These are phyloP conservation scores for Myriosclerotinia duriaeana DNA, from an alignment of 2,329 filamentous ascomycete species.

Conservation along the genomic window DNA sequence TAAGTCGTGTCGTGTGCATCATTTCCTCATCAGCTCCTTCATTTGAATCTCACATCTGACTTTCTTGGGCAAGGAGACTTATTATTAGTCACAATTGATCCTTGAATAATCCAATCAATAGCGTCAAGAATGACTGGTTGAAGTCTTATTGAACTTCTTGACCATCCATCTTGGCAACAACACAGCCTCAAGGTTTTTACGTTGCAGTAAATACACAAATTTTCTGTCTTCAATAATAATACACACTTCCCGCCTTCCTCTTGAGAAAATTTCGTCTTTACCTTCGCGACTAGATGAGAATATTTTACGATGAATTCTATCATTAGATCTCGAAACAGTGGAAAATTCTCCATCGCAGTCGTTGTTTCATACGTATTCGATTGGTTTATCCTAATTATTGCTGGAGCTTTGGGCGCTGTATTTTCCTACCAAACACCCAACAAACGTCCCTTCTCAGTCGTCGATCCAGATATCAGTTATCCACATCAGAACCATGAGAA, in stretches of 20 bases:
- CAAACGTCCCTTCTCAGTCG: conserved; percentile 68
- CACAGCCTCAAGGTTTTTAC: conserved; percentile 12
- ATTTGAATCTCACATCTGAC: not conserved
- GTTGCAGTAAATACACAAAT: not conserved
- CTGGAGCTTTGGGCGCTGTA: conserved; percentile 11
- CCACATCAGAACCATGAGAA: conserved; percentile 70
- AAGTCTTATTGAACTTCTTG: not conserved
- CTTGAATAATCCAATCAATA: not conserved
- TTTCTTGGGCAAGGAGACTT: not conserved
- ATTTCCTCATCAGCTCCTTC: not conserved
- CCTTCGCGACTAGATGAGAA: not conserved
- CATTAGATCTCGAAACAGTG: conserved; percentile 11
- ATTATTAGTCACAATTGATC: not conserved
- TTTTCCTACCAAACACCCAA: conserved; percentile 51
- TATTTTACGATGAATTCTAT: conserved; percentile 18
- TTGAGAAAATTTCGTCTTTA: not conserved
- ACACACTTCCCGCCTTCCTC: not conserved
- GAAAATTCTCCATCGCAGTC: conserved; percentile 16
- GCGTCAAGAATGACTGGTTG: not conserved
- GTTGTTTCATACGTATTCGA: conserved; percentile 22
- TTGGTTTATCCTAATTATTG: conserved; percentile 20
- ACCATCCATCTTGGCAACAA: not conserved
- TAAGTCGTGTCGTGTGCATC: not conserved
- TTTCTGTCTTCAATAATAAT: not conserved
- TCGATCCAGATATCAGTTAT: conserved; percentile 75